Evolutionary conservation across 768 basidiomycete species (phyloP), one percentile per base, ranked within the genome.

Genomic region (Boletus rubroflammeus): DNA sequence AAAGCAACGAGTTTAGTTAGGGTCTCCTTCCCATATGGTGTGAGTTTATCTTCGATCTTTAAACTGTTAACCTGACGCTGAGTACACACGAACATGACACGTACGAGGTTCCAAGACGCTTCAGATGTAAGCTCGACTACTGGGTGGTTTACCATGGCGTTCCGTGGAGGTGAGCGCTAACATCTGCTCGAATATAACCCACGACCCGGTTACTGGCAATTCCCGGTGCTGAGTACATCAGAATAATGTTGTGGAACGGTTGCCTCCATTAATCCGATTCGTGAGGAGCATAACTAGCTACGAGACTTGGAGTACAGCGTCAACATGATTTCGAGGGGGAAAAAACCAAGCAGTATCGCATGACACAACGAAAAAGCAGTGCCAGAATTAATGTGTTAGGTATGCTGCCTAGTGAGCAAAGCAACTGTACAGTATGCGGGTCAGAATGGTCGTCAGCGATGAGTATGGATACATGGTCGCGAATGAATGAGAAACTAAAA

Each of bases 21-120:
- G 5, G 83, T 89, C 62, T 93, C 87, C 72, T 93, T 95, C 21
- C 87, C 97, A 63, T 81, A 90, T 7, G 86, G 82, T 6, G 93
- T 91, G 80, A 98, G 91, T 75, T 92, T 94, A 79, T 91, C 87
- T 75, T 96, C 90, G 55, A 95, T 75, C 90, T 93, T 49, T 23
- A 14, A 31, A 53, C 2, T 36, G 52, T 63, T 19, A 64, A 55
- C 23, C 26, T 46, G 42, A 19, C 25, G 45, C 26, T 39, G 38
- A 14, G 23, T 17, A 15, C 43, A 3, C 11, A 28, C 14, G 39
- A 31, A 23, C 17, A 29, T 44, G 10, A 51, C 36, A 73, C 80
- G 29, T 57, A 93, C 92, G 78, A 95, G 80, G 43, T 88, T 85
- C 92, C 92, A 95, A 61, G 91, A 89, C 31, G 89, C 83, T 62